Percentiles rank a stretch among this genome's conserved stretches.
Conservation (phyloP, 169 alveolate genomes). For the Cryptosporidium ubiquitum region DNA sequence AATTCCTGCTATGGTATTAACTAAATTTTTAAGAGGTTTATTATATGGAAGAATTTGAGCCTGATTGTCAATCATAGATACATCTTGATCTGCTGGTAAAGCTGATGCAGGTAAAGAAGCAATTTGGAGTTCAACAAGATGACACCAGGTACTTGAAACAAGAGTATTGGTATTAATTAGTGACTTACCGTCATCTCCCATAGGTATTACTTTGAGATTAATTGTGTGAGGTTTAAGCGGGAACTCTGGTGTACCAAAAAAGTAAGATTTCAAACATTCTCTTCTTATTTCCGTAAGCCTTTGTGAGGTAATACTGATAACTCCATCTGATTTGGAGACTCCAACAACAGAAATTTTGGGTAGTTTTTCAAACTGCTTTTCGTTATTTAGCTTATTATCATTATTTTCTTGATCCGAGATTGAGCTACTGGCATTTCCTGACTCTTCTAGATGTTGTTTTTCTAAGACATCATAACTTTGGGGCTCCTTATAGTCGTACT, state of each 20-base stretch:
- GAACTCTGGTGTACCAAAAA: constrained; percentile 64
- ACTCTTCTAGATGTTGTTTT: not conserved
- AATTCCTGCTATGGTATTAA: constrained; percentile 59
- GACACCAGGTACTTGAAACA: constrained; percentile 69
- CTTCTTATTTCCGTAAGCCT: constrained; percentile 59
- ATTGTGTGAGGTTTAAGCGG: constrained; percentile 73
- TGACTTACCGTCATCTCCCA: constrained; percentile 57
- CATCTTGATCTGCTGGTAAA: constrained; percentile 72
- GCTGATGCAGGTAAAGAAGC: constrained; percentile 73
- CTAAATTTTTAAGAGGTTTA: constrained; percentile 52
- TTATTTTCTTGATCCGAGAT: not conserved
- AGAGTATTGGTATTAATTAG: constrained; percentile 23
- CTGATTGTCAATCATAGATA: constrained; percentile 59
- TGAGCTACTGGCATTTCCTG: not conserved
- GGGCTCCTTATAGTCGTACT: constrained; percentile 61
- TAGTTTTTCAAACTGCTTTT: not conserved
- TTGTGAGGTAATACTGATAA: constrained; percentile 66
- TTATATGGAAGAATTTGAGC: constrained; percentile 61
- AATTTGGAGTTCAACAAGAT: constrained; percentile 65
- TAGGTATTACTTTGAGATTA: constrained; percentile 49
- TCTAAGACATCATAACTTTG: constrained; percentile 47
- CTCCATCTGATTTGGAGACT: constrained; percentile 70
- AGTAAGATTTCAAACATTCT: constrained; percentile 57
- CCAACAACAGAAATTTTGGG: constrained; percentile 71
- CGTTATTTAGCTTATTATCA: not conserved